Evolutionary conservation across 192 early-diverging fungal genomes (phyloP).

Genomic region (Gigaspora rosea): DNA sequence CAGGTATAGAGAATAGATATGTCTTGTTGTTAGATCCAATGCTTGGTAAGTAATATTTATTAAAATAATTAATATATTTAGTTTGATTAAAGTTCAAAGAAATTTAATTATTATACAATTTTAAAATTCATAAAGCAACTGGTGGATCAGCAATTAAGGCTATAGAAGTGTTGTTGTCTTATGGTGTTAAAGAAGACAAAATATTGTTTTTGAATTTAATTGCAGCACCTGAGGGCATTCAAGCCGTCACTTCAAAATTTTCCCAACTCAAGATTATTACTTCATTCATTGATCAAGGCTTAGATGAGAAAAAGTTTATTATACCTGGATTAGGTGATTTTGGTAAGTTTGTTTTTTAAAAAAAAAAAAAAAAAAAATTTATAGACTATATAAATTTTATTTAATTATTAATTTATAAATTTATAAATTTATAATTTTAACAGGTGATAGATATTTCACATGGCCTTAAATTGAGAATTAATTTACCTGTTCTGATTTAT

Average conservation of each 20-base stretch:
- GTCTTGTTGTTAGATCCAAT: constrained; percentile 92
- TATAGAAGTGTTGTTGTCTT: constrained; percentile 82
- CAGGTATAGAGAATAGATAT: constrained; percentile 80
- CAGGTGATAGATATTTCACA: constrained; percentile 25
- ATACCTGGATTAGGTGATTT: constrained; percentile 92
- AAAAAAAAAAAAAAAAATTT: neutral
- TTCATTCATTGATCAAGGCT: constrained; percentile 79
- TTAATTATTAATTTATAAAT: neutral
- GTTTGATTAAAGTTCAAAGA: neutral
- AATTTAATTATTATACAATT: neutral
- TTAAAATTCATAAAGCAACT: constrained; percentile 64
- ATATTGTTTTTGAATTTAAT: constrained; percentile 94
- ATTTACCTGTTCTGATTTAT: no score
- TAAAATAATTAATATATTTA: neutral
- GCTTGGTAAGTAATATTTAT: constrained; percentile 62
- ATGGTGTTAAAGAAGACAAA: constrained; percentile 80
- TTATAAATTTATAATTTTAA: no score
- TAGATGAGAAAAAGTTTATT: constrained; percentile 86
- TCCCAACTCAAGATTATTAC: constrained; percentile 86
- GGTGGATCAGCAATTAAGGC: constrained; percentile 94
- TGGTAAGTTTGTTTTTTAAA: constrained; percentile 46
- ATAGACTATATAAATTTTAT: neutral
- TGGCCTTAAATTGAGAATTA: neutral
- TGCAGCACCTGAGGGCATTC: constrained; percentile 82
- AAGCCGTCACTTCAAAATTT: constrained; percentile 66